Base-by-base conservation (phyloP, 495 filamentous ascomycete genomes). In the Penicillium atrosanguineum region DNA sequence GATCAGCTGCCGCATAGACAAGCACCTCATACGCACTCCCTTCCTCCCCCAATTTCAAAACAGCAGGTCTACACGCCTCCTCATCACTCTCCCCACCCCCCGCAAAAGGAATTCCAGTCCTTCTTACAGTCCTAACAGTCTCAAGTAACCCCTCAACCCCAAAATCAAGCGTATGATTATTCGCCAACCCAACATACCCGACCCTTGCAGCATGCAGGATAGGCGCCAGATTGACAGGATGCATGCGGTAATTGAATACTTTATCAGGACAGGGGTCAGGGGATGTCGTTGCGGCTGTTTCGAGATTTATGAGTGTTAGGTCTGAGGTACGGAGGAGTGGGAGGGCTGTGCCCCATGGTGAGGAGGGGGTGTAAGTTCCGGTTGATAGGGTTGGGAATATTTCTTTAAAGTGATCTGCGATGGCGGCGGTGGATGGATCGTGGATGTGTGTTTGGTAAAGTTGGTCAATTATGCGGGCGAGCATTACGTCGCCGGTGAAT, bases 381-480 rank as follows among this genome's bases (percentile, higher is more conserved):
- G 52, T 37, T 14, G 2, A 21, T 12, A 57, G 47, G 19, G 44
- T 34, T 41, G 62, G 52, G 25, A 64, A 21, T 18, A 19, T 50
- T 21, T 48, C 44, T 8, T 25, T 36, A 37, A 74, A 60, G 42
- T 42, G 28, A 2, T 46, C 7, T 46, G 59, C 63, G 36, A 50
- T 61, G 26, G 26, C 23, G 37, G 38, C 48, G 43, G 23, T 74
- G 14, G 45, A 20, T 6, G 60, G 44, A 45, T 61, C 62, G 46
- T 57, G 21, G 57, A 71, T 61, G 53, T 72, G 67, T 11, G 52
- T 45, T 12, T 70, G 65, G 50, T 68, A 63, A 45, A 75, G 59
- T 61, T 75, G 69, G 57, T 77, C 73, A 57, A 77, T 52, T 12
- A 75, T 69, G 18, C 73, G 69, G 43, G 61, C 73, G n/a, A 76